Base-by-base conservation (phyloP, 768 basidiomycete genomes). In the Strobilomyces echinocephalus region DNA sequence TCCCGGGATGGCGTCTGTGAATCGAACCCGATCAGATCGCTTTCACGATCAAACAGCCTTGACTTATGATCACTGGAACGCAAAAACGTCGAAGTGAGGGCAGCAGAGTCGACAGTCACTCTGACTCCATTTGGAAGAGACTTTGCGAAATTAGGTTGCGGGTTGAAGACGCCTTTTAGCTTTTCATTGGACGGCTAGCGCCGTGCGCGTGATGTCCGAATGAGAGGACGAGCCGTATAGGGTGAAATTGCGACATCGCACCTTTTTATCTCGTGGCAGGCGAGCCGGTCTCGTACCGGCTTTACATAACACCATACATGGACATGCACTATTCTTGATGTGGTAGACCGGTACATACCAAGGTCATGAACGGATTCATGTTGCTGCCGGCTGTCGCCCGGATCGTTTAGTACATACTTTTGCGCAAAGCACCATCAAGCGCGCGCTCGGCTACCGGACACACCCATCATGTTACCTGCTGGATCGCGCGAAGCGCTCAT, bases 401-500 rank as follows among this genome's bases (percentile, higher is more conserved):
- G 24, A 24, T 24, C 24, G 24, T 24, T 24, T 24, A 4, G 24
- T 24, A n/a, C n/a, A n/a, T n/a, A 24, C 24, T 24, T 24, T 24
- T 24, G 2, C 35, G 16, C n/a, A 3, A 20, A 14, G 20, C 24
- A 21, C 20, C 38, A 40, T 40, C 39, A 21, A 21, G 7, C 21
- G 21, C 24, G n/a, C n/a, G n/a, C n/a, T n/a, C n/a, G n/a, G 21
- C 15, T 40, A 20, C 30, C 3, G 7, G 11, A 18, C 41, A 12
- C 30, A 31, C 21, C 12, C 12, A 18, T 14, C 20, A 60, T 60
- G 54, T 24, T 52, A 12, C 73, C 79, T 11, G 47, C 65, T 4
- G 73, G 76, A 34, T 76, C 81, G 42, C 70, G 76, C 21, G 71
- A 74, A 31, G 74, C 66, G 24, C 68, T 88, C 31, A 82, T 88